Evolutionary conservation across 345 rosid genomes (phyloP).

Genomic region (Lepidium africanum): DNA sequence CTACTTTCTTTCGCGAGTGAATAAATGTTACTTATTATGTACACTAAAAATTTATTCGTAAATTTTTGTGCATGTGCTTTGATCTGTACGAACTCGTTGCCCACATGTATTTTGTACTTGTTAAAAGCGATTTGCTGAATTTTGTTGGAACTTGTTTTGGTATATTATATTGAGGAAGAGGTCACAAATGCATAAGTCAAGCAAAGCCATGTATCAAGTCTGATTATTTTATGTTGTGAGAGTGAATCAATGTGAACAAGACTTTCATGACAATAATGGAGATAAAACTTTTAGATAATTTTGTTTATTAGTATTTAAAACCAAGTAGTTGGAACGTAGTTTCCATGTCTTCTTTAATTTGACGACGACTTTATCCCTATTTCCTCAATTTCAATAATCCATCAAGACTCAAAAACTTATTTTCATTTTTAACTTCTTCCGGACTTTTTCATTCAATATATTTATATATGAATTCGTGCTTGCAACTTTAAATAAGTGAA

Average conservation of each 20-base stretch:
- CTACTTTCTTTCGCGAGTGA: neutral
- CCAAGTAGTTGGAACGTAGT: conserved; percentile 20
- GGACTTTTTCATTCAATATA: neutral
- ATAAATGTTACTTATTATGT: neutral
- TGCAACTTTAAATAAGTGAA: neutral
- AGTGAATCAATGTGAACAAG: neutral
- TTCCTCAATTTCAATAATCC: neutral
- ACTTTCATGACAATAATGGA: conserved; percentile 1
- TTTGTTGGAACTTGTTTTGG: neutral
- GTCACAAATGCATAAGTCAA: conserved; percentile 3
- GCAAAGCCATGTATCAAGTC: conserved; percentile 16
- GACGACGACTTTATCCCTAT: conserved; percentile 6
- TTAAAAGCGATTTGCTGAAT: neutral
- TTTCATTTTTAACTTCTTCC: neutral
- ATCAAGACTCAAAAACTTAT: neutral
- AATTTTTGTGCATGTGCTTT: neutral
- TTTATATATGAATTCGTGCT: neutral
- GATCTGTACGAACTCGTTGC: conserved; percentile 8
- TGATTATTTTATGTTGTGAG: conserved; percentile 3
- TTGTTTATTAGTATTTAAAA: neutral
- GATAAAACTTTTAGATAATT: neutral
- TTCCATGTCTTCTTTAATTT: conserved; percentile 5
- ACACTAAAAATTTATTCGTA: neutral
- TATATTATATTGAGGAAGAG: neutral
- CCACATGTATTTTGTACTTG: conserved; percentile 16